Base-by-base conservation (phyloP, 441 rosid species). In the Pelargonium citronellum region DNA sequence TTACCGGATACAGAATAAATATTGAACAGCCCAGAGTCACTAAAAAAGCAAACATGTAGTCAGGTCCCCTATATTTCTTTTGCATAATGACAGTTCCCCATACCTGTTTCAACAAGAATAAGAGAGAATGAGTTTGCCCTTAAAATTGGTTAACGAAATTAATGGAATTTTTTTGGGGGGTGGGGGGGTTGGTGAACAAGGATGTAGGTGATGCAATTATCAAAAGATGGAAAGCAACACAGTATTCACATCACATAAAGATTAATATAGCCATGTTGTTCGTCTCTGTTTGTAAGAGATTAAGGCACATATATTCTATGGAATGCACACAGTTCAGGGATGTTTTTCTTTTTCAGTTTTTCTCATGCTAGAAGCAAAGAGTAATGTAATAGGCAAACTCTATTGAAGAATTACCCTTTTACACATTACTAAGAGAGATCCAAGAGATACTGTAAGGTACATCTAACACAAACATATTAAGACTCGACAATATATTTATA, bases 51-150 rank as follows among this genome's bases (percentile, higher is more conserved):
- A 89, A 51, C 79, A 84, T 72, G 83, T 92, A 92, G 83, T 92
- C 98, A 49, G 78, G 81, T 62, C 89, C 93, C 78, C 81, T 88
- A 81, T 87, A 92, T 80, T 70, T 87, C 87, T 92, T 92, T 79
- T 90, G 96, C 98, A 92, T 90, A 16, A 90, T 92, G 70, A 85
- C 75, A 75, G 90, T 89, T 27, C 96, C 95, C 98, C 98, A 92
- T 17, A 90, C 80, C 98, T 92, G 85, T 47, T 67, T 15, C 69
- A 60, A 66, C 53, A 67, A 74, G 6, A 66, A 27, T 24, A 67
- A 51, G 27, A 70, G 19, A 53, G n/a, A 19, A n/a, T 53, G 7
- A 53, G 8, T 24, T 24, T 24, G 2, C 1, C 1, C 30, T 24
- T 1, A 24, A 24, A 24, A 24, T 24, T 24, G 30, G 0, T 1